These are phyloP conservation scores for Trichoderma sp. DNA, from an alignment of 2,329 filamentous ascomycete species.

Conservation along the genomic window DNA sequence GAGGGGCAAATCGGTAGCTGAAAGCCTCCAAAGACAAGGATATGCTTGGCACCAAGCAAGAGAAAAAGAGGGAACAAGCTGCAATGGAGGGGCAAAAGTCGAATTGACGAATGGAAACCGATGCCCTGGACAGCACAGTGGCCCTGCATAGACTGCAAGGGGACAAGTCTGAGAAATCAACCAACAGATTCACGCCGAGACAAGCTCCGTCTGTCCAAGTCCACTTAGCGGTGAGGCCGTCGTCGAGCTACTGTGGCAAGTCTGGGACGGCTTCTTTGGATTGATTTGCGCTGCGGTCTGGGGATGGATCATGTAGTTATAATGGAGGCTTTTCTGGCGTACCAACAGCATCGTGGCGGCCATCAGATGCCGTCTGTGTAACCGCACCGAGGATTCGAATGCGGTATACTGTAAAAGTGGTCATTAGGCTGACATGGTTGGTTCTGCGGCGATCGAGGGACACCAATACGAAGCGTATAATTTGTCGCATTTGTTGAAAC, in stretches of 20 bases:
- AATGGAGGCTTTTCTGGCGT: neutral
- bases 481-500: neutral
- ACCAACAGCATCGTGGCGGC: neutral
- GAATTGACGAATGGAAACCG: neutral
- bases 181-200: neutral
- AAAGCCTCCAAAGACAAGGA: neutral
- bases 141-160: neutral
- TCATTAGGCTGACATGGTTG: neutral
- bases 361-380: neutral
- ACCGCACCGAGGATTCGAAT: neutral
- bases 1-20: slow-evolving; percentile 3
- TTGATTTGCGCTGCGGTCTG: neutral
- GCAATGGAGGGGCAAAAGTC: neutral
- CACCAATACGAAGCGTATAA: neutral
- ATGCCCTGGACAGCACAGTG: neutral
- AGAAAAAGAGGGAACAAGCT: neutral
- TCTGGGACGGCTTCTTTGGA: neutral
- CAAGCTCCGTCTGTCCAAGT: neutral
- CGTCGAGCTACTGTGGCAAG: neutral
- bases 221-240: slow-evolving; percentile 11
- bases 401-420: neutral
- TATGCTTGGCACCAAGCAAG: neutral
- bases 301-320: neutral
- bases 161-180: neutral
- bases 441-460: neutral